Conservation (phyloP, 331 rosid species). For the Malus hybrid region DNA sequence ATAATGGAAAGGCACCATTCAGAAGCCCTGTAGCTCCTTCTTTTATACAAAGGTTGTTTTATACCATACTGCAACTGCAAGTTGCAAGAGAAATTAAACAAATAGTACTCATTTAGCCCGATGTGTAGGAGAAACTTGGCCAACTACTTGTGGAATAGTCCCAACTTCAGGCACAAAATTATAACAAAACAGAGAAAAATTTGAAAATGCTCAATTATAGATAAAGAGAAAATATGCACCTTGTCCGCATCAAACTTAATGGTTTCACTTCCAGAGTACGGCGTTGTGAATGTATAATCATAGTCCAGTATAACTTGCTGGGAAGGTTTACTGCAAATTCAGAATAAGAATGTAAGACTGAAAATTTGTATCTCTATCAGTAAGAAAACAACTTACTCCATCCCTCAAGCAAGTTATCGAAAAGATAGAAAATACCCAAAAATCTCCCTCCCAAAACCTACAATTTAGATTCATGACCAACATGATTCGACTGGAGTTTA, state of each 20-base stretch:
- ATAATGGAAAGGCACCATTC: background rate
- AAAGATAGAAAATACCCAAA: background rate
- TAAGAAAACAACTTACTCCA: background rate
- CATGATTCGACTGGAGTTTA: background rate
- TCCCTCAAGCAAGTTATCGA: background rate
- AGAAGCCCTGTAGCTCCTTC: background rate
- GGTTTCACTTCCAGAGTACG: conserved; percentile 76
- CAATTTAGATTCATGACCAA: background rate
- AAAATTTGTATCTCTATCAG: background rate
- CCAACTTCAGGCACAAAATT: background rate
- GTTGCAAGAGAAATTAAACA: background rate
- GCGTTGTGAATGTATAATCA: conserved; percentile 93
- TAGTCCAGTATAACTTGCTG: conserved; percentile 85
- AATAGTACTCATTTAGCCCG: background rate
- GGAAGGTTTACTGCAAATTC: conserved; percentile 77
- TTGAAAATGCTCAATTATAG: background rate
- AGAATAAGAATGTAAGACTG: conserved; percentile 26
- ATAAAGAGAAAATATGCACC: conserved; percentile 36
- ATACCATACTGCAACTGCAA: no score
- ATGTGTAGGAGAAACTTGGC: background rate
- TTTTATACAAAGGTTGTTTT: background rate
- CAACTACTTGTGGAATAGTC: background rate
- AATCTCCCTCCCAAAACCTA: background rate
- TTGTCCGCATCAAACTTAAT: conserved; percentile 38
- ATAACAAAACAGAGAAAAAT: background rate